These are phyloP conservation scores for Linnemannia schmuckeri DNA, from an alignment of 192 early-diverging fungal genomes.

Conservation along the genomic window DNA sequence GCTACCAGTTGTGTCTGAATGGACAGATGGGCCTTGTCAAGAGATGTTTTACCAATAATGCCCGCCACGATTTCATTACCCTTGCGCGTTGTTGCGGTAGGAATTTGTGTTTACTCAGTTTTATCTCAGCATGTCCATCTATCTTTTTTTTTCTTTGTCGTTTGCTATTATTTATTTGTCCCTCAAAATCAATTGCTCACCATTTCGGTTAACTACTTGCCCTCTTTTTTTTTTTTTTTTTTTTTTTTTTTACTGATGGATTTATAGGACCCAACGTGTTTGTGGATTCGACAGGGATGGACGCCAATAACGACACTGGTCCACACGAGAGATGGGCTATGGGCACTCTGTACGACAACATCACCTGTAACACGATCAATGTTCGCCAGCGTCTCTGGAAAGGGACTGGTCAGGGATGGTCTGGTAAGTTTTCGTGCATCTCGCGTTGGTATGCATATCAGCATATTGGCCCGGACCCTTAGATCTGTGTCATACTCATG, in stretches of 20 bases:
- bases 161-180: not conserved
- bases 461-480: not conserved
- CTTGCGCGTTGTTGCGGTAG: slow-evolving; percentile 22
- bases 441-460: not conserved
- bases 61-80: slow-evolving; percentile 31
- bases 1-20: slow-evolving; percentile 26
- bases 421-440: slow-evolving; percentile 10
- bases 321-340: slow-evolving; percentile 33
- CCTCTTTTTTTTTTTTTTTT: not conserved
- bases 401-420: slow-evolving; percentile 32
- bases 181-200: not conserved
- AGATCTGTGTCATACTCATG: not conserved
- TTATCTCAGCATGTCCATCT: not conserved
- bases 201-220: not conserved
- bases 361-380: slow-evolving; percentile 26
- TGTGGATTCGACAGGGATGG: slow-evolving; percentile 20
- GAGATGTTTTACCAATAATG: slow-evolving; percentile 26
- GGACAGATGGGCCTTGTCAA: slow-evolving; percentile 33
- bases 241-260: not conserved
- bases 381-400: slow-evolving; percentile 23
- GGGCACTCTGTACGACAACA: slow-evolving; percentile 32
- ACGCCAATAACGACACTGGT: slow-evolving; percentile 29
- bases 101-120: not conserved
- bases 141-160: not conserved
- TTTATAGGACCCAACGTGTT: slow-evolving; percentile 29